Base-by-base conservation (phyloP, 805 yeast genomes). In the Brettanomyces nanus region DNA sequence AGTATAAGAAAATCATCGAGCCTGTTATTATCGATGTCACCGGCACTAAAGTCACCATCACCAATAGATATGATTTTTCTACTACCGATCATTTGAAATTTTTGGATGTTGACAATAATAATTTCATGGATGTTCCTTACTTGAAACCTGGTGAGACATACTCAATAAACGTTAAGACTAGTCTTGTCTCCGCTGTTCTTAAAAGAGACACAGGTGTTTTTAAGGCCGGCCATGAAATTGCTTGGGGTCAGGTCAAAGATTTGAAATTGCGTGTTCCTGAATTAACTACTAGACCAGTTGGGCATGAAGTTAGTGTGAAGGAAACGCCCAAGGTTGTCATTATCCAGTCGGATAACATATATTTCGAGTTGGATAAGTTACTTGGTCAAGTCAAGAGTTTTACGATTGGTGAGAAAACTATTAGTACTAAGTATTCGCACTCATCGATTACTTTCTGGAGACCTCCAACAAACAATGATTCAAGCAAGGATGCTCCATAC, bases 61-160 rank as follows among this genome's bases (percentile, higher is more conserved):
- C n/a, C n/a, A 28, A 28, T 11, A 28, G 13, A 28, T 14, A 28
- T 11, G 13, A 28, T 18, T 28, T 28, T 11, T 14, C n/a, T 14
- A 28, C 30, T 28, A 28, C 30, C 15, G 30, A 28, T 28, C 15
- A 28, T 11, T 28, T 28, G 30, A 28, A n/a, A n/a, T n/a, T n/a
- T n/a, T n/a, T n/a, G n/a, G n/a, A n/a, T n/a, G n/a, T n/a, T n/a
- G n/a, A n/a, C 15, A 18, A 28, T 18, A 28, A 28, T 3, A 28
- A 18, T 11, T 14, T 11, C 15, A 28, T 28, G 15, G 18, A 6
- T 6, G 30, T 28, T 28, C 30, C 30, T 28, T 28, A 15, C 6
- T 28, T 28, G 15, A 28, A 28, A 28, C 30, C 30, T 3, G 13
- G 15, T 28, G 18, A 28, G 13, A 28, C 7, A 6, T 14, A 14